A percentile compares a stretch with the other conserved stretches of the same genome.
Evolutionary conservation across 768 basidiomycete species (phyloP).

Genomic region (Fomitopsis serialis): DNA sequence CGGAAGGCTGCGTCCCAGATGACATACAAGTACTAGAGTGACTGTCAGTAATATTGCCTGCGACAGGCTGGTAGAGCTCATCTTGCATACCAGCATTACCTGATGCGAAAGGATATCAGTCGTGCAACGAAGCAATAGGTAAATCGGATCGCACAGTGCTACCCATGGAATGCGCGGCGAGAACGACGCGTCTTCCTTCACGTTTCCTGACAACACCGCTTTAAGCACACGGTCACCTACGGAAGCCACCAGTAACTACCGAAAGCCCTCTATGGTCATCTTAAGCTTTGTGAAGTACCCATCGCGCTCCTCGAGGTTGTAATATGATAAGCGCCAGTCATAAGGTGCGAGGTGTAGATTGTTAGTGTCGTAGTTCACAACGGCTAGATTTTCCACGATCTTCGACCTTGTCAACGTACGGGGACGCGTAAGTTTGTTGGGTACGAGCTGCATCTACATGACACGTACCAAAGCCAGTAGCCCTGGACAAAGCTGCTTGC

Average conservation of each 20-base stretch:
- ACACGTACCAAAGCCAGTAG: conserved; percentile 87
- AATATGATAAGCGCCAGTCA: conserved; percentile 86
- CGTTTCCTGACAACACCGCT: conserved; percentile 41
- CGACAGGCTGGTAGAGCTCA: not conserved
- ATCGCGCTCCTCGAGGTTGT: conserved; percentile 89
- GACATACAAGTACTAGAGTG: conserved; percentile 76
- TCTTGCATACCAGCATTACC: conserved; percentile 41
- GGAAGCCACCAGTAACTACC: conserved; percentile 32
- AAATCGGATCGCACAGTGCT: conserved; percentile 50
- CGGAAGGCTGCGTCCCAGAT: not conserved
- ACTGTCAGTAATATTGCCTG: not conserved
- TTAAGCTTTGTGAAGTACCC: conserved; percentile 86
- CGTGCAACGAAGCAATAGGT: not conserved
- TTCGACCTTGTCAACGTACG: conserved; percentile 51
- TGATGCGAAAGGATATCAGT: conserved; percentile 10
- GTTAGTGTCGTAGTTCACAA: conserved; percentile 88
- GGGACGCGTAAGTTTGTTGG: not conserved
- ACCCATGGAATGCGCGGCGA: conserved; percentile 87
- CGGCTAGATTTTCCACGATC: conserved; percentile 92
- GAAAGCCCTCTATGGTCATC: conserved; percentile 73
- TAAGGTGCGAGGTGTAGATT: conserved; percentile 82
- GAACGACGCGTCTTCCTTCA: conserved; percentile 72
- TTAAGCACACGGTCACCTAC: not conserved
- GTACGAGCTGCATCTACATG: no score
- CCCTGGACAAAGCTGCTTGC: conserved; percentile 84